phyloP scores from a whole-genome alignment of 2,329 filamentous ascomycete species.

The Chrysoporthe austroafricana region DNA sequence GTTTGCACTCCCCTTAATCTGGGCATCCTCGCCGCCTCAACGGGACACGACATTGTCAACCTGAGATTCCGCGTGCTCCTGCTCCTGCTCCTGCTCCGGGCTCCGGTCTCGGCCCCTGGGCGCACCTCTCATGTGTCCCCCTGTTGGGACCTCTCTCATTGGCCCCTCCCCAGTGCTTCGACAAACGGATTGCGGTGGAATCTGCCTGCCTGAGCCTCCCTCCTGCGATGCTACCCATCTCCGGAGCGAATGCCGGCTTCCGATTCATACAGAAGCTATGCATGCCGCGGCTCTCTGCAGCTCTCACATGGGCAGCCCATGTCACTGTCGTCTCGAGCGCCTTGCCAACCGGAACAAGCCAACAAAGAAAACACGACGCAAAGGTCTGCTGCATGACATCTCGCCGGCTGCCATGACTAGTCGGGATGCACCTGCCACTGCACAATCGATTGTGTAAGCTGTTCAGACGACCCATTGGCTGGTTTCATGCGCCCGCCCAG shows the following conservation, averaged over 20 bases:
- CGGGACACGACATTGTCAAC: slow-evolving; percentile 32
- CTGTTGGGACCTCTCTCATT: slow-evolving; percentile 7
- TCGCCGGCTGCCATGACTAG: slow-evolving; percentile 18
- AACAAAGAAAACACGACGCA: slow-evolving; percentile 21
- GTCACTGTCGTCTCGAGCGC: slow-evolving; percentile 10
- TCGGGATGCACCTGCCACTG: slow-evolving; percentile 17
- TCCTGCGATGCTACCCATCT: neutral
- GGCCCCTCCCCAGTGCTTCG: slow-evolving; percentile 1
- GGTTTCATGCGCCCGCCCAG: slow-evolving; percentile 14
- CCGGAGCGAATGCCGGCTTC: slow-evolving; percentile 12
- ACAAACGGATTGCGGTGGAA: slow-evolving; percentile 27
- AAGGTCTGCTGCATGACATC: slow-evolving; percentile 24
- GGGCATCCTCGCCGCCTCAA: slow-evolving; percentile 11
- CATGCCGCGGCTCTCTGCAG: slow-evolving; percentile 22
- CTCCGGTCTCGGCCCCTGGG: neutral
- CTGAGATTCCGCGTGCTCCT: slow-evolving; percentile 34
- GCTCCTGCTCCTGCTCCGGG: slow-evolving; percentile 12
- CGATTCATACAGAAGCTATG: slow-evolving; percentile 9
- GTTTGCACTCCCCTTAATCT: slow-evolving; percentile 29
- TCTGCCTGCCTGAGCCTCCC: slow-evolving; percentile 18
- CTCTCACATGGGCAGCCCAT: slow-evolving; percentile 25
- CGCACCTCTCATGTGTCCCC: neutral
- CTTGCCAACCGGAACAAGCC: slow-evolving; percentile 21
- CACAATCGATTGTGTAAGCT: slow-evolving; percentile 18
- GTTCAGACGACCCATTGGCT: slow-evolving; percentile 16